phyloP scores from a whole-genome alignment of 257 asterid genomes.

The Solanum okadae region DNA sequence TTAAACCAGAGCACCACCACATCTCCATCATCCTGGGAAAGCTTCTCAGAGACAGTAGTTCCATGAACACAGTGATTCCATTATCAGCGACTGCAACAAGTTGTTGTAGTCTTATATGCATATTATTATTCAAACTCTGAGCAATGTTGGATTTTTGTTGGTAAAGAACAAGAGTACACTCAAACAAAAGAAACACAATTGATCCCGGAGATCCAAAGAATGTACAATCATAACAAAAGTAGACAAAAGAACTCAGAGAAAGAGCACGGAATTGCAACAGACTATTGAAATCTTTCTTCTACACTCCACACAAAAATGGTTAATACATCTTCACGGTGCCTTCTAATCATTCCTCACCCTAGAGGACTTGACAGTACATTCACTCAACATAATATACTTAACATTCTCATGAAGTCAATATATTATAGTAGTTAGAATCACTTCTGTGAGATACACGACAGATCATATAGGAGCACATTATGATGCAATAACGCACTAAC shows the following conservation, averaged over 20 bases:
- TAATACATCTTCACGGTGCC: background rate
- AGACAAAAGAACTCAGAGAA: background rate
- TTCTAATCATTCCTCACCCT: background rate
- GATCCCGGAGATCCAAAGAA: background rate
- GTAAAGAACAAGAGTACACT: background rate
- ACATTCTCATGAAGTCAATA: background rate
- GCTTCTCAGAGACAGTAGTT: background rate
- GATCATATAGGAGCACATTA: background rate
- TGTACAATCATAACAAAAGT: background rate
- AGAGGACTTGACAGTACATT: background rate
- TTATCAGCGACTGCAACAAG: background rate
- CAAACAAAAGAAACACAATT: background rate
- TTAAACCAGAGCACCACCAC: background rate
- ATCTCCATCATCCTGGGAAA: background rate
- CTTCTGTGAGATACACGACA: background rate
- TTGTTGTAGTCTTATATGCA: background rate
- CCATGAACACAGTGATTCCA: background rate
- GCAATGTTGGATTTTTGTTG: background rate
- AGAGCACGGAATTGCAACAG: background rate
- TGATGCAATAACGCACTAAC: background rate
- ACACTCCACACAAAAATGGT: background rate
- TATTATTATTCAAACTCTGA: background rate
- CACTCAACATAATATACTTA: background rate
- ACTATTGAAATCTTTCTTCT: background rate
- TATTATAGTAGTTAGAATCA: background rate